Evolutionary conservation across 2,329 filamentous ascomycete species (phyloP).

Genomic region (Fusarium redolens): DNA sequence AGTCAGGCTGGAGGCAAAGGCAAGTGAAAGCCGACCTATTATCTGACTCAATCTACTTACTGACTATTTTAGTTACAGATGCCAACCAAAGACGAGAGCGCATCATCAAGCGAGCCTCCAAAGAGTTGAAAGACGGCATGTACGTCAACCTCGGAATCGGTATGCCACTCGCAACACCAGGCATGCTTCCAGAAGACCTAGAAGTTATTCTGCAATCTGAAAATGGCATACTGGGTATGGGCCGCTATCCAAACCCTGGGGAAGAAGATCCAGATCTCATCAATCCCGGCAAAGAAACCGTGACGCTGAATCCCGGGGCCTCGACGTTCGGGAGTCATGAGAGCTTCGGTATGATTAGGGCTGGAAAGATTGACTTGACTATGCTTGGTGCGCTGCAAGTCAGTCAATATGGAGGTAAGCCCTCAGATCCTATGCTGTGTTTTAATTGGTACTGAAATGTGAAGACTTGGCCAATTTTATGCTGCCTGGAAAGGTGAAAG

Average conservation of each 20-base stretch:
- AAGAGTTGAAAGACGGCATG: constrained; percentile 93
- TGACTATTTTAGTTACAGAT: no score
- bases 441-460: not conserved
- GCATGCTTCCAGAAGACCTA: constrained; percentile 79
- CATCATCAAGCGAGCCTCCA: constrained; percentile 83
- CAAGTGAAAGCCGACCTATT: no score
- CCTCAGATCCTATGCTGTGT: accelerated
- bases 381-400: constrained; percentile 93
- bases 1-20: not conserved
- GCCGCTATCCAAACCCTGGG: constrained; percentile 76
- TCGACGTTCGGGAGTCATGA: constrained; percentile 80
- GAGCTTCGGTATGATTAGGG: constrained; percentile 89
- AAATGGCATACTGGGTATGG: constrained; percentile 79
- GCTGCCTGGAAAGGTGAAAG: constrained; percentile 91
- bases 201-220: constrained; percentile 84
- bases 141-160: constrained; percentile 91
- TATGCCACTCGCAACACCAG: constrained; percentile 89
- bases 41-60: no score
- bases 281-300: constrained; percentile 92
- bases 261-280: constrained; percentile 86
- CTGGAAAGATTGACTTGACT: constrained; percentile 83
- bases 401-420: constrained; percentile 65
- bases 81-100: constrained; percentile 42
- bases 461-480: constrained; percentile 88
- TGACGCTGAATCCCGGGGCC: constrained; percentile 81